Conservation (phyloP, 2,329 filamentous ascomycete species). For the Eutypa lata region DNA sequence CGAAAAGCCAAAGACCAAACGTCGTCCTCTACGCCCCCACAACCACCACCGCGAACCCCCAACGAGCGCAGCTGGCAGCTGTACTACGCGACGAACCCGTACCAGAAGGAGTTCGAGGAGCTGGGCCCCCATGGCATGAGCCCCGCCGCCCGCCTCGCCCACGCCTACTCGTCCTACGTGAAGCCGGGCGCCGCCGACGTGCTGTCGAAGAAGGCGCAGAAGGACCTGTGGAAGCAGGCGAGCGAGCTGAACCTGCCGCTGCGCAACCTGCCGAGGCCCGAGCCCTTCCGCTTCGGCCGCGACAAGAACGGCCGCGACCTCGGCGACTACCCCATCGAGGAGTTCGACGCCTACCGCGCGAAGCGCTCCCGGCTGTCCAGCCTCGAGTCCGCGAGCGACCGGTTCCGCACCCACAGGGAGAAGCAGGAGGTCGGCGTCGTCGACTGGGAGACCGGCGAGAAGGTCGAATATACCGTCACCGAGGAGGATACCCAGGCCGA, state of each 20-base stretch:
- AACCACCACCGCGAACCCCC: conserved; percentile 40
- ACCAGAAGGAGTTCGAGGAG: conserved; percentile 42
- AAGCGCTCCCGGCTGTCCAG: conserved; percentile 41
- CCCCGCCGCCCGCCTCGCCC: conserved; percentile 43
- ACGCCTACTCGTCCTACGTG: conserved; percentile 45
- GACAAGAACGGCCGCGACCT: conserved; percentile 49
- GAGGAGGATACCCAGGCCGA: conserved; percentile 44
- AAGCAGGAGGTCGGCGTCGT: conserved; percentile 8
- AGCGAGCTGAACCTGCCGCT: conserved; percentile 50
- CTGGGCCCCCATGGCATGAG: conserved; percentile 43
- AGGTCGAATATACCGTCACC: conserved; percentile 17
- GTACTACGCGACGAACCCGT: conserved; percentile 49
- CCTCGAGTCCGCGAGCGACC: conserved; percentile 41
- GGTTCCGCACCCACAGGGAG: conserved; percentile 39
- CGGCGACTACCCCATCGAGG: conserved; percentile 43
- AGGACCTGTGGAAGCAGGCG: conserved; percentile 56
- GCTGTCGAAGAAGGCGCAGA: conserved; percentile 45
- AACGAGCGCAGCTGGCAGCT: conserved; percentile 45
- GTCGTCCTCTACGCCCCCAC: conserved; percentile 22
- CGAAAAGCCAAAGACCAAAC: conserved; percentile 15
- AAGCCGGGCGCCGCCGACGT: conserved; percentile 33
- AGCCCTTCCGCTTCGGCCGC: conserved; percentile 42
- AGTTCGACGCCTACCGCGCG: conserved; percentile 41
- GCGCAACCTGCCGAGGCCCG: conserved; percentile 35
- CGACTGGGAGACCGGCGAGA: conserved; percentile 17